Evolutionary conservation across 23 red algal genomes (phyloP).

Genomic region (Chondrus crispus): DNA sequence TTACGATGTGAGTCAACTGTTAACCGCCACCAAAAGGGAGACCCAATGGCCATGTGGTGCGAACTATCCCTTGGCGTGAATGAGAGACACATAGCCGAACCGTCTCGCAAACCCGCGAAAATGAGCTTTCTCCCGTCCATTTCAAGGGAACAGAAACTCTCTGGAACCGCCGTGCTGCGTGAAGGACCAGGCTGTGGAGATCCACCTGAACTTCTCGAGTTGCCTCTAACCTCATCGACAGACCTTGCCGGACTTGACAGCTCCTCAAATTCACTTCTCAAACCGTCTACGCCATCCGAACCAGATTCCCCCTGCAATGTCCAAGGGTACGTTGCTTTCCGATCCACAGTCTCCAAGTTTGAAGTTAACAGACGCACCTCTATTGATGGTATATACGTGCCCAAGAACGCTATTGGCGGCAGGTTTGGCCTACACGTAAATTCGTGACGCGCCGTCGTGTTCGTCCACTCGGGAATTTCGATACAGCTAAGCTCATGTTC

Average conservation of each 20-base stretch:
- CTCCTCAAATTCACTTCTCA: too few relatives aligned
- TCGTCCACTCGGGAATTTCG: conserved; percentile 43
- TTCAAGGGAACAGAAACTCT: conserved; percentile 60
- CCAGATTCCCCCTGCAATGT: neutral
- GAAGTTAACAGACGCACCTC: conserved; percentile 48
- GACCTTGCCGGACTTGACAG: too few relatives aligned
- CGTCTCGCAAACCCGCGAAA: conserved; percentile 49
- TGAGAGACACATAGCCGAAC: conserved; percentile 14
- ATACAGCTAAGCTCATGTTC: conserved; percentile 59
- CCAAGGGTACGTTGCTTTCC: conserved; percentile 16
- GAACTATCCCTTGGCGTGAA: conserved; percentile 12
- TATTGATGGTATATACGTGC: conserved; percentile 44
- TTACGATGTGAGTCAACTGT: conserved; percentile 33
- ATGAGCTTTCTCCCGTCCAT: conserved; percentile 3
- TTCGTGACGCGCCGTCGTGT: neutral
- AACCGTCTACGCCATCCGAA: too few relatives aligned
- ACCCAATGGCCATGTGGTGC: too few relatives aligned
- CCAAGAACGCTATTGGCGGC: conserved; percentile 44
- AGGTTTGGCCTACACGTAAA: neutral
- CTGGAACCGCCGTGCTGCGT: conserved; percentile 49
- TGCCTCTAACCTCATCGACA: too few relatives aligned
- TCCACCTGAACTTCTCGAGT: too few relatives aligned
- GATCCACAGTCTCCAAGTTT: conserved; percentile 19
- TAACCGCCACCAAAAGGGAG: neutral
- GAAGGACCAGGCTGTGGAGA: too few relatives aligned